Evolutionary conservation across 805 yeast genomes (phyloP), one percentile per base, ranked within the genome.

Genomic region (Pichia kluyveri): DNA sequence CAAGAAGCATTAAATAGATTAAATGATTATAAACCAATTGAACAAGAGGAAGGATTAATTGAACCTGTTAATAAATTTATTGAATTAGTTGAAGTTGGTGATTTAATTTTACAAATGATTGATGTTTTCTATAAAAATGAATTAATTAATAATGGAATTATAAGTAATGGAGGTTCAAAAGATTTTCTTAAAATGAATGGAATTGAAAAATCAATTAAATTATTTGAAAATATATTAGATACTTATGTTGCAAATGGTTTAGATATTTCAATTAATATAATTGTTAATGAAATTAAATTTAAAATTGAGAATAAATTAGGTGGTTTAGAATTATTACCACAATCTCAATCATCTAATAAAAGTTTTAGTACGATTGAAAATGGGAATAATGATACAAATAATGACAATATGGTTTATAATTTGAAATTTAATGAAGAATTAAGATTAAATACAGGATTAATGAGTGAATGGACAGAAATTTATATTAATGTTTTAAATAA

Each of bases 21-120:
- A 49, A 75, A 79, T 47, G 75, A 79, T 37, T 91, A 89, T 57
- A 81, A 84, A 51, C 91, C 96, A 0, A 61, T 83, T 47, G 40
- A 51, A 30, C 42, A 46, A 5, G 41, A 41, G 10, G 42, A 46
- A 49, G 59, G 26, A 59, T 71, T 75, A 8, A 82, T 86, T n/a
- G 95, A 85, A 53, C 98, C 98, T 0, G 70, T 91, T 46, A 83
- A 83, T 0, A 79, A 86, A 41, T 91, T 93, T 57, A 84, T 95
- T 17, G 97, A 91, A 60, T 73, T 93, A 48, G 93, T 93, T 36
- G 93, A 90, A 56, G 82, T 87, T 51, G 97, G 96, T 5, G 99
- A 91, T 63, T 69, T 91, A 49, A 86, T 93, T 23, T 83, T 88
- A 57, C 97, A 91, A 61, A 87, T 91, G 95, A 69, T 90, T 41